Base-by-base conservation (phyloP, 495 filamentous ascomycete species). In the Annulohypoxylon bovei region DNA sequence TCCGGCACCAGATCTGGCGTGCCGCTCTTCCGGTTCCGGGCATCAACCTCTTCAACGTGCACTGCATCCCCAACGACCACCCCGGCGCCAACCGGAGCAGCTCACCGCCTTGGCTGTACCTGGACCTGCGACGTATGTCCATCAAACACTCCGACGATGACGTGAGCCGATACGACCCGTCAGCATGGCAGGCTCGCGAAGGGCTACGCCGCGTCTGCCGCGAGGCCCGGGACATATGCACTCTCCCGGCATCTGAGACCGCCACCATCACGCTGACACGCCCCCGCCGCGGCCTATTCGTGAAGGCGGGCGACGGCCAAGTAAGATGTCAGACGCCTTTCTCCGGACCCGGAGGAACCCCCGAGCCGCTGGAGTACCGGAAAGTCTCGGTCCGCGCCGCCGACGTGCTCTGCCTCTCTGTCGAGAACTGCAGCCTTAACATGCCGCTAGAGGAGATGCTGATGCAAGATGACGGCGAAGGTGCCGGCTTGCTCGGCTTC, bases 21-120 rank as follows among this genome's bases (percentile, higher is more conserved):
- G 18, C 44, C 6, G 75, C 73, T 9, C 35, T 73, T 0, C 73
- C 73, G 1, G 39, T 33, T 1, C 67, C 72, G 5, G 73, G 72
- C 30, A 68, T 77, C 39, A 77, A 77, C 59, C 75, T 77, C 58
- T 77, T 77, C 70, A 77, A 77, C 73, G 60, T 77, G 1, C 75
- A 77, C 46, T 62, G 46, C 50, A 65, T 73, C 54, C 75, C 75
- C 18, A 73, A 75, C 39, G 73, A 77, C 35, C 75, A 77, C 27
- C 14, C 0, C 0, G 59, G 44, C 3, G 50, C 62, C 30, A 73
- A 72, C 47, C 57, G 64, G 7, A 77, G 75, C 49, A 75, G 46
- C 1, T 77, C 75, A 0, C 75, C 75, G 8, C 54, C 67, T 0
- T 77, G 61, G 67, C 8, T 65, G 1, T 75, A 77, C 33, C 56